Conservation (phyloP, 2,329 filamentous ascomycete genomes). For the Aspergillus candidus region DNA sequence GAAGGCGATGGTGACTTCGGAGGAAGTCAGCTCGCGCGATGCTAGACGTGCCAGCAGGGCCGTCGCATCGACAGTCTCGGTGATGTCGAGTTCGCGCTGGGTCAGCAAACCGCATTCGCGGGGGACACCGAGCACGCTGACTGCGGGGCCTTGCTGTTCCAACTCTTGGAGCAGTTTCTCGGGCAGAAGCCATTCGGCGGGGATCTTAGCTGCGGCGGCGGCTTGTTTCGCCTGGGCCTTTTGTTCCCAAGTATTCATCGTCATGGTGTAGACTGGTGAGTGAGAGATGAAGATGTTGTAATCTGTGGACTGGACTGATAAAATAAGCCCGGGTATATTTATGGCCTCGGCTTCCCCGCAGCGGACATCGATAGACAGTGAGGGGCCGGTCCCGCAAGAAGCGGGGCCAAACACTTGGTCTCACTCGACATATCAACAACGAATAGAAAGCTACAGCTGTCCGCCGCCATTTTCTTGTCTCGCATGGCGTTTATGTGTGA, state of each 20-base stretch:
- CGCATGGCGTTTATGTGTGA: no score
- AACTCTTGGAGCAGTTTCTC: not conserved
- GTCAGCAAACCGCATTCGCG: not conserved
- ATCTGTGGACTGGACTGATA: no score
- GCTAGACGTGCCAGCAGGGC: constrained; percentile 23
- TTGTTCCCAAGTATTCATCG: constrained; percentile 4
- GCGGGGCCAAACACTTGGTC: no score
- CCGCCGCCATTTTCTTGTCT: no score
- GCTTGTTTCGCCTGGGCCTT: constrained; percentile 7
- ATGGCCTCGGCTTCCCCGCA: no score
- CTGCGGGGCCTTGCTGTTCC: not conserved
- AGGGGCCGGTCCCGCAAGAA: no score
- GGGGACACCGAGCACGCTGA: not conserved
- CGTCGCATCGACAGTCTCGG: not conserved
- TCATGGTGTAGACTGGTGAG: not conserved
- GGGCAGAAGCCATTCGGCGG: constrained; percentile 5
- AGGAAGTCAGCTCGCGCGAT: constrained; percentile 34
- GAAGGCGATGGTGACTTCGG: constrained; percentile 42
- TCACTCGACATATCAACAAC: no score
- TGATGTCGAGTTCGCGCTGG: not conserved
- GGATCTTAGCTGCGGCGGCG: constrained; percentile 7
- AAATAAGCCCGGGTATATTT: no score
- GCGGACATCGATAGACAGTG: no score
- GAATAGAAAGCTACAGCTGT: no score
- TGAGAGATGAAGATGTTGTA: no score